Evolutionary conservation across 305 asterid species (phyloP), one percentile per base, ranked within the genome.

Genomic region (Euphrasia arctica): DNA sequence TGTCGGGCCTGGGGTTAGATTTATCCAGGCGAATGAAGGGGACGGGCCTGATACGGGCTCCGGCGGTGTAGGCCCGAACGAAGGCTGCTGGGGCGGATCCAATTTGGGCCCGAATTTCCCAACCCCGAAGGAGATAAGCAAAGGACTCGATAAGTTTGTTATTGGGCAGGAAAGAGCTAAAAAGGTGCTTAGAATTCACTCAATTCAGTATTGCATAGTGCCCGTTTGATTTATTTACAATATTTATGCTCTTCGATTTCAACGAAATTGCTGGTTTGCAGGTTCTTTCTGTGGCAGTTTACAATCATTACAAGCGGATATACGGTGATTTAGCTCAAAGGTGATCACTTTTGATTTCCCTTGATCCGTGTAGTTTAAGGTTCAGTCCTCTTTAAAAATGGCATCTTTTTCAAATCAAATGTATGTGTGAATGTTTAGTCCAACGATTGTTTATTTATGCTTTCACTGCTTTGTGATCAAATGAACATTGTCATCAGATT

Each of bases 121-220:
- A 1, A 88, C 95, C 2, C 95, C 95, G 4, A 88, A 88, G 74
- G 93, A 88, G 72, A 79, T 88, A 27, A 82, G 93, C 51, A 83
- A 56, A 80, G 93, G 95, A 48, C 90, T 88, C 67, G 93, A 85
- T 76, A 82, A 88, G 75, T 88, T 85, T 74, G 95, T 88, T 9
- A 85, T 88, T 73, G 93, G 95, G 4, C 93, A 88, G 82, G 90
- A 83, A 36, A 86, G 82, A 80, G 95, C 95, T 72, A 88, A 88
- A 75, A 88, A 88, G 90, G 95, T 87, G 28, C 29, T 8, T 64
- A 13, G 39, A 49, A 39, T 68, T 64, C 52, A 11, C n/a, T n/a
- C n/a, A n/a, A n/a, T n/a, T n/a, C n/a, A n/a, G n/a, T n/a, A n/a
- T n/a, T n/a, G n/a, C n/a, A n/a, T n/a, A n/a, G n/a, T n/a, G n/a